A percentile compares a stretch with the other conserved stretches of the same genome.
Evolutionary conservation across 2,329 filamentous ascomycete genomes (phyloP).

Genomic region (Arachnomyces sp.): DNA sequence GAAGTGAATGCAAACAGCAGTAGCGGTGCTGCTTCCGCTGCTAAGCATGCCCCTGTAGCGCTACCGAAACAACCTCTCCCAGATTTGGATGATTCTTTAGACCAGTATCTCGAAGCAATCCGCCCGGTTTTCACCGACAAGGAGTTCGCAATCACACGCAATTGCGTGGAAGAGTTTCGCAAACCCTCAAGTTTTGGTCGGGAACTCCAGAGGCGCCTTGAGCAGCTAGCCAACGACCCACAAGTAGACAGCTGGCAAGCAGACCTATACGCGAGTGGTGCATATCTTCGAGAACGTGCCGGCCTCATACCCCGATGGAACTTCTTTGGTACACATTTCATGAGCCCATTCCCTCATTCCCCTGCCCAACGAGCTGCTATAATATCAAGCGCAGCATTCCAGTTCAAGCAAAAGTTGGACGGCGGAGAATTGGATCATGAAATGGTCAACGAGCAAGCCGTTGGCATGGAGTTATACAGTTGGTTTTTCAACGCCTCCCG

Average conservation of each 20-base stretch:
- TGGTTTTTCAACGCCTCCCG: slow-evolving; percentile 5
- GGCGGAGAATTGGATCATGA: background rate
- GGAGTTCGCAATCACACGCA: background rate
- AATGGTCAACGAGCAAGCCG: slow-evolving; percentile 1
- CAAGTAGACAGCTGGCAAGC: slow-evolving; percentile 3
- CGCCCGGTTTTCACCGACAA: background rate
- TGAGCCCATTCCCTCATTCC: slow-evolving; percentile 2
- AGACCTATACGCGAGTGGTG: too few relatives aligned
- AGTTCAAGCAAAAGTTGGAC: slow-evolving; percentile 4
- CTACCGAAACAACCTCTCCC: background rate
- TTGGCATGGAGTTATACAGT: background rate
- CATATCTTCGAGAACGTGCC: too few relatives aligned
- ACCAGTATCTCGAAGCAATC: slow-evolving; percentile 1
- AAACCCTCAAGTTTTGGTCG: slow-evolving; percentile 1
- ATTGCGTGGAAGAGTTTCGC: slow-evolving; percentile 2
- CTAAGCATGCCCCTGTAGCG: background rate
- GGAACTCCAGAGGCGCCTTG: background rate
- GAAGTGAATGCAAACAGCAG: background rate
- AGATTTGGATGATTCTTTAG: slow-evolving; percentile 1
- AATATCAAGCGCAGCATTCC: slow-evolving; percentile 1
- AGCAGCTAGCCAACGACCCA: slow-evolving; percentile 1
- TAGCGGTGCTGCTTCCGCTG: background rate
- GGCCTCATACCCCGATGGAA: too few relatives aligned
- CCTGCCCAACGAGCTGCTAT: slow-evolving; percentile 2
- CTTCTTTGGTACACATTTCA: too few relatives aligned